phyloP scores from a whole-genome alignment of 441 rosid species.

The Croton laevigatus region DNA sequence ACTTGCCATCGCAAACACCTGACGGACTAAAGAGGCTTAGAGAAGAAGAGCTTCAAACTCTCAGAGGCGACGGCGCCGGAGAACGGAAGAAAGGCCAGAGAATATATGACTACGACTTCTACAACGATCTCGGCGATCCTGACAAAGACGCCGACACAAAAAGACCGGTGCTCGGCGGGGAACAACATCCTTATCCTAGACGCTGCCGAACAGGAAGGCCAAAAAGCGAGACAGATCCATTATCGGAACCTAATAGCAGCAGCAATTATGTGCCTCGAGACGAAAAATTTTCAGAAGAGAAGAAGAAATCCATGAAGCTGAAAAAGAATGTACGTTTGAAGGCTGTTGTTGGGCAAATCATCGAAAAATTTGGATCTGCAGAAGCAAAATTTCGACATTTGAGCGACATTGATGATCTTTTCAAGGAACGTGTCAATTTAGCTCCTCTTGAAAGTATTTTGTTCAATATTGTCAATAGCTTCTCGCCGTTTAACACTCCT shows the following conservation, averaged over 20 bases:
- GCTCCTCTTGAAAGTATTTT: conserved; percentile 35
- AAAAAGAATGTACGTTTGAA: conserved; percentile 55
- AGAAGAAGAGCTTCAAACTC: conserved; percentile 28
- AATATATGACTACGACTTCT: conserved; percentile 44
- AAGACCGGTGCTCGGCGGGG: conserved; percentile 66
- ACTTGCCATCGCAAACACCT: conserved; percentile 40
- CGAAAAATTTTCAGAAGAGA: conserved; percentile 55
- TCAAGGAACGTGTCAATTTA: conserved; percentile 55
- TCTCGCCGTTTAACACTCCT: conserved; percentile 59
- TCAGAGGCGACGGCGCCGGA: conserved; percentile 41
- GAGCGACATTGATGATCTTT: conserved; percentile 53
- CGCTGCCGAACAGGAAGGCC: conserved; percentile 68
- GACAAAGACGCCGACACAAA: conserved; percentile 23
- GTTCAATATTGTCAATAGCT: conserved; percentile 48
- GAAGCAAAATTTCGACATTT: conserved; percentile 49
- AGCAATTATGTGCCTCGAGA: conserved; percentile 68
- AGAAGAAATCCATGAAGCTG: conserved; percentile 42
- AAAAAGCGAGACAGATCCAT: conserved; percentile 37
- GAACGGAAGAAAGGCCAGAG: conserved; percentile 33
- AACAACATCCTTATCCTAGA: conserved; percentile 59
- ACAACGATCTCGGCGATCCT: conserved; percentile 63
- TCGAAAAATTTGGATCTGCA: conserved; percentile 38
- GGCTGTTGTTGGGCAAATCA: conserved; percentile 44
- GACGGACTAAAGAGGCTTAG: conserved; percentile 39
- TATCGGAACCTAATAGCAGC: conserved; percentile 42